Base-by-base conservation (phyloP, 2,329 filamentous ascomycete genomes). In the Cladosporium sp. region DNA sequence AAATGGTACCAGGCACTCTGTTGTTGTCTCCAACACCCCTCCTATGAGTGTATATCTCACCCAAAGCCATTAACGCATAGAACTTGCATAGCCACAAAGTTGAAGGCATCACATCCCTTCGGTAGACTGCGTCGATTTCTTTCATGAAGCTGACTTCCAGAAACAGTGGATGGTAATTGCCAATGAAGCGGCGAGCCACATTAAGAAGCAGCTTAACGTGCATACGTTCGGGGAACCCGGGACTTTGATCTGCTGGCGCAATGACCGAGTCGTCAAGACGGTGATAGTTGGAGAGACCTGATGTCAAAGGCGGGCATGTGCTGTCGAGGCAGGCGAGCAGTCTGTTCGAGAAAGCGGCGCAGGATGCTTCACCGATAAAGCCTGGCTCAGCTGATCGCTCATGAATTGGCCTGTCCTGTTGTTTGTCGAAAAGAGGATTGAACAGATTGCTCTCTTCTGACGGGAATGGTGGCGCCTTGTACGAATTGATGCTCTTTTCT, bases 21-120 rank as follows among this genome's bases (percentile, higher is more conserved):
- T 57, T 61, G 60, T 32, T 65, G 60, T 12, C 71, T 66, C 3
- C 68, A 32, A 10, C 70, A 57, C 62, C 71, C 2, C 72, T 70
- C 19, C 75, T 68, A 0, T 71, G 73, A 0, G 76, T 77, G 25
- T 79, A 79, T 35, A 77, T 70, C 59, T 79, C 76, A 0, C 77
- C 78, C 3, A 80, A 68, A 0, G 77, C 78, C 59, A 80, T 76
- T 0, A 79, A 44, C 0, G 74, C 75, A 65, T 74, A 77, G 0
- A 79, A 59, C 56, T 79, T 79, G 59, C 75, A 75, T 8, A 70
- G 71, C 1, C 71, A 61, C 0, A 76, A 57, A 0, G 67, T 62
- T 24, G 73, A 71, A 3, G 67, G 67, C 4, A 68, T 68, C 6
- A 68, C 63, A 3, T 68, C 66, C 17, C 71, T 70, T 51, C 69